Percentiles rank a stretch among this genome's conserved stretches.
phyloP scores from a whole-genome alignment of 2,329 filamentous ascomycete genomes.

The Cytospora leucostoma region DNA sequence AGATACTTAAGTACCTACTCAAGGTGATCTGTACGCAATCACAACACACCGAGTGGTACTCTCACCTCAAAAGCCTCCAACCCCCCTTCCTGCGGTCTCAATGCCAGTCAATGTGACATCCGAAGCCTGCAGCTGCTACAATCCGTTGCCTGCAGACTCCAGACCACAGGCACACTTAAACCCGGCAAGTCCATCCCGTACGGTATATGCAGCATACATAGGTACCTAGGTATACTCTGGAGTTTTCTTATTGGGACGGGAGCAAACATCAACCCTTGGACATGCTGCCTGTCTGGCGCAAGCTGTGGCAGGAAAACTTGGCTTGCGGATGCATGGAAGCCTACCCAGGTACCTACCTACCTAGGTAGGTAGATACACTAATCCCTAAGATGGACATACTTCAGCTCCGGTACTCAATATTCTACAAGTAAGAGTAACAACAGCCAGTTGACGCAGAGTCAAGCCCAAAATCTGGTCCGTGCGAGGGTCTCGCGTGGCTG shows the following conservation, averaged over 20 bases:
- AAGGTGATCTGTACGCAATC: not conserved
- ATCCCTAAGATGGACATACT: too few species aligned
- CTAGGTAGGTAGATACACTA: too few species aligned
- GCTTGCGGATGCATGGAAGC: slow-evolving; percentile 1
- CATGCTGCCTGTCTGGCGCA: not conserved
- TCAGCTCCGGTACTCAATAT: too few species aligned
- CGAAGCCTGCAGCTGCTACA: not conserved
- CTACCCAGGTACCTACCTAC: not conserved
- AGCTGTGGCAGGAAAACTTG: slow-evolving; percentile 11
- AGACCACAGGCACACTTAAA: not conserved
- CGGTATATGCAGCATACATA: not conserved
- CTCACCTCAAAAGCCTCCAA: not conserved
- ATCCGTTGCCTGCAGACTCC: not conserved
- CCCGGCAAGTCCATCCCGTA: not conserved
- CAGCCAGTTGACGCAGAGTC: not conserved
- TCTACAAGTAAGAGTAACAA: too few species aligned
- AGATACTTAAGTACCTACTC: not conserved
- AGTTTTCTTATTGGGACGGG: not conserved
- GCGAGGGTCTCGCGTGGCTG: too few species aligned
- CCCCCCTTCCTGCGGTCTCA: not conserved
- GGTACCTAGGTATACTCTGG: not conserved
- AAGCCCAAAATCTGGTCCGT: too few species aligned
- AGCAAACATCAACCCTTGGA: not conserved
- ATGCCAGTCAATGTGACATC: not conserved
- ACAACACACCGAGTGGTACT: not conserved